Percentiles rank a stretch among this genome's conserved stretches.
phyloP scores from a whole-genome alignment of 2,329 filamentous ascomycete species.

The Gnomoniopsis sp. region DNA sequence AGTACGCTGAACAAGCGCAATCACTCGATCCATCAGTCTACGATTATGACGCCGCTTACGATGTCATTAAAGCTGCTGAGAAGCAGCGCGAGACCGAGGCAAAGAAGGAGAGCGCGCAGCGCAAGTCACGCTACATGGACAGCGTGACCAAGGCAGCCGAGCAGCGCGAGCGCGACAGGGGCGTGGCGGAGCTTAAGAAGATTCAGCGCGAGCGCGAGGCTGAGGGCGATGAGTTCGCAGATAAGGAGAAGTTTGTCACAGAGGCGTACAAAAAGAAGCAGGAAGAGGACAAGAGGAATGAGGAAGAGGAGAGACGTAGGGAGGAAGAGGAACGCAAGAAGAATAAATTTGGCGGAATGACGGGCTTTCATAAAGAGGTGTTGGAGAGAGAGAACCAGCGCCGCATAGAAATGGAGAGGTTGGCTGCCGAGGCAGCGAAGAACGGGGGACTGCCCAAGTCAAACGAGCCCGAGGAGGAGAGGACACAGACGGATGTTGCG shows the following conservation, averaged over 20 bases:
- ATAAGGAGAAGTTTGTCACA: constrained; percentile 84
- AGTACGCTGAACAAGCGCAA: constrained; percentile 61
- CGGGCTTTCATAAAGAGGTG: constrained; percentile 72
- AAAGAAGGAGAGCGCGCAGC: constrained; percentile 51
- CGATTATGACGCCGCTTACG: constrained; percentile 82
- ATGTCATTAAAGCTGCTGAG: constrained; percentile 67
- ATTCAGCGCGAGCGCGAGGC: constrained; percentile 73
- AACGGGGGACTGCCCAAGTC: constrained; percentile 28
- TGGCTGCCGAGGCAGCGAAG: constrained; percentile 55
- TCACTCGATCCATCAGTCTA: constrained; percentile 72
- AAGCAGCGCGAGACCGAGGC: constrained; percentile 47
- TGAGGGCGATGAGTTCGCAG: constrained; percentile 76
- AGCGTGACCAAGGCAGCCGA: constrained; percentile 71
- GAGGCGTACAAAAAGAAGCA: constrained; percentile 79
- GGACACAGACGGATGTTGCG: constrained; percentile 62
- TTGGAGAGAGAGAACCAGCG: constrained; percentile 67
- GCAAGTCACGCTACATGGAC: constrained; percentile 76
- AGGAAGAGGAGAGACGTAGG: constrained; percentile 66
- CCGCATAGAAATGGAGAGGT: constrained; percentile 67
- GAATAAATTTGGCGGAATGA: constrained; percentile 68
- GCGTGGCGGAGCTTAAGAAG: constrained; percentile 77
- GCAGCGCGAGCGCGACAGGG: constrained; percentile 71
- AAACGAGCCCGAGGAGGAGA: constrained; percentile 40
- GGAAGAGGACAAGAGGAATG: constrained; percentile 66
- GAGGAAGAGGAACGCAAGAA: constrained; percentile 65